Base-by-base conservation (phyloP, 345 rosid species). In the Dimocarpus longan region DNA sequence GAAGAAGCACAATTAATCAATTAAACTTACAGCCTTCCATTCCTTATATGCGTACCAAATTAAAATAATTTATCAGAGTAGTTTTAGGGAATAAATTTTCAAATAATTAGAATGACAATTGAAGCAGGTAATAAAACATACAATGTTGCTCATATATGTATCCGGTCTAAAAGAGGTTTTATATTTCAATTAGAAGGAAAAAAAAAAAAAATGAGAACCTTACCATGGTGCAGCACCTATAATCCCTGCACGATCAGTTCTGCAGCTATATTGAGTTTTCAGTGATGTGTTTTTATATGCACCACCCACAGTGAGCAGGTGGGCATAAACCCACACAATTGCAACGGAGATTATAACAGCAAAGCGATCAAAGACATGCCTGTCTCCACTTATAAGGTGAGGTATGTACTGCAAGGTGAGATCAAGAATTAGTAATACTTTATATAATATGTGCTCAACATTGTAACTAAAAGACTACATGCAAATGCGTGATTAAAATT, bases 291-390 rank as follows among this genome's bases (percentile, higher is more conserved):
- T 82, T 85, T 89, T 95, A 81, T 95, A 93, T n/a, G 98, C 95
- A 43, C 97, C 99, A 37, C 99, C 93, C 24, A 93, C 90, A 0
- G 99, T 95, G 42, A 95, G 98, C 42, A 95, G 86, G 84, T 95
- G 95, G 50, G 99, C 97, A 83, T 95, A 95, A 66, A 95, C 75
- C 99, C 99, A 95, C 37, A 93, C 97, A 46, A 95, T 90, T 39
- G 82, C 84, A 40, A 95, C 96, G 13, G 99, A 92, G 87, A 91
- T 88, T 85, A 95, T 85, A 74, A 95, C 97, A 59, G 99, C 94
- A 85, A 93, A 93, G 63, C 97, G 90, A 75, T 93, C 89, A 78
- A 90, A 91, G 10, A 92, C 89, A 39, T 84, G 87, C 80, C 88
- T 86, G 76, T 95, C 88, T 24, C 95, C 92, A 62, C 52, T 75